Base-by-base conservation (phyloP, 768 basidiomycete species). In the Lactarius tabidus region DNA sequence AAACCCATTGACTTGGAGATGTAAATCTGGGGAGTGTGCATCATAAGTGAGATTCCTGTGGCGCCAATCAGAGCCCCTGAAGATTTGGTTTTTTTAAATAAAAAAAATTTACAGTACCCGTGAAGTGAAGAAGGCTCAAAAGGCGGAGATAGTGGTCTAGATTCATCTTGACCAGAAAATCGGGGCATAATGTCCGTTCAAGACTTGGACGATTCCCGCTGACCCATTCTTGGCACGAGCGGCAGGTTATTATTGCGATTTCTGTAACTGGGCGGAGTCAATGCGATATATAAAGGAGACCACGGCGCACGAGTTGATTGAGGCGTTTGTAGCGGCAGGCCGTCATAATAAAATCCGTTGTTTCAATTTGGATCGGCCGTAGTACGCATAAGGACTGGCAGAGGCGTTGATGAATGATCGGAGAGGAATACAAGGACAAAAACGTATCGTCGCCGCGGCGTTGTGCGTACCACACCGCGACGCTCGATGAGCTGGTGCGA, bases 361-460 rank as follows among this genome's bases (percentile, higher is more conserved):
- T 98, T 99, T 97, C 97, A 99, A 68, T 98, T 98, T 0, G 96
- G 96, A 76, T 99, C 97, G 2, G 96, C 91, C n/a, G n/a, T n/a
- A n/a, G n/a, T n/a, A n/a, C n/a, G n/a, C 97, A 99, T 99, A 60
- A 99, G 84, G 18, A 99, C 97, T 98, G 67, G 20, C 57, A 6
- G 48, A 3, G 33, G 48, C 33, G 33, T 59, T 52, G 20, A 60
- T 35, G 45, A 70, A 2, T 71, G n/a, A 29, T 26, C 18, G 10
- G 15, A 43, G 1, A 53, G 53, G 6, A 59, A 59, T 66, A 56
- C 61, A 65, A 33, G 31, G 14, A 62, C 31, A 51, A 20, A 28
- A 48, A 78, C 88, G 69, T 69, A 94, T 95, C 33, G n/a, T n/a
- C 33, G 33, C 4, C 96, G 77, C 94, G 97, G 74, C 97, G 78